phyloP scores from a whole-genome alignment of 1,139 yeast genomes.

The Taphrina wiesneri region DNA sequence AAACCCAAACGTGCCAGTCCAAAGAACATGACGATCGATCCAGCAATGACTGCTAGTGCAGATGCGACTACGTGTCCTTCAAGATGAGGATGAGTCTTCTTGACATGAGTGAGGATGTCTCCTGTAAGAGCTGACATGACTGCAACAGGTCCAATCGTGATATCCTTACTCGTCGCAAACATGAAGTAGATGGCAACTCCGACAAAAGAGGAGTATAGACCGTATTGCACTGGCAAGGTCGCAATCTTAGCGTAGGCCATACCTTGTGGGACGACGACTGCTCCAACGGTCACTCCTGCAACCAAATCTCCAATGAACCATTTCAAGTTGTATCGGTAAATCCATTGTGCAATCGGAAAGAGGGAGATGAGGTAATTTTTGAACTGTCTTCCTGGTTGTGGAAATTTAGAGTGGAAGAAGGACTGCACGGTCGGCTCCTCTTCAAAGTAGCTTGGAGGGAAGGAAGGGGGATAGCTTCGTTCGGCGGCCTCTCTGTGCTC shows the following conservation, averaged over 20 bases:
- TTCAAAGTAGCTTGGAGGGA: constrained; percentile 26
- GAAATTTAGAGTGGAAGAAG: constrained; percentile 12
- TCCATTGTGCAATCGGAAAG: constrained; percentile 81
- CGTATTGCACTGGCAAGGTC: constrained; percentile 75
- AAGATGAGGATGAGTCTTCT: constrained; percentile 48
- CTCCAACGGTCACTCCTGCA: constrained; percentile 92
- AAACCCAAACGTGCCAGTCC: constrained; percentile 86
- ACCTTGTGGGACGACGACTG: constrained; percentile 89
- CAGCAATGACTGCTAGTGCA: constrained; percentile 74
- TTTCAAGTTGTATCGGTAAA: constrained; percentile 71
- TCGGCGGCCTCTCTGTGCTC: constrained; percentile 9
- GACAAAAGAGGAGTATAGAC: constrained; percentile 86
- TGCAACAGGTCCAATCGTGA: constrained; percentile 95
- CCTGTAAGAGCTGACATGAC: constrained; percentile 88
- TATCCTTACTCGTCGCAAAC: constrained; percentile 94
- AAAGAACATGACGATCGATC: constrained; percentile 76
- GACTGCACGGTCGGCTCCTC: constrained; percentile 27
- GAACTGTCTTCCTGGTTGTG: constrained; percentile 41
- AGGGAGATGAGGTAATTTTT: constrained; percentile 59
- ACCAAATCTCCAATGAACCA: constrained; percentile 84
- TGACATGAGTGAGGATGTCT: constrained; percentile 58
- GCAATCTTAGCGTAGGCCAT: constrained; percentile 95
- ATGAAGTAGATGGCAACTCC: constrained; percentile 87
- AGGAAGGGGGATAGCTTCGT: constrained; percentile 12
- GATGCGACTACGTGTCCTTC: constrained; percentile 63